Base-by-base conservation (phyloP, 495 filamentous ascomycete species). In the Tuber melanosporum region DNA sequence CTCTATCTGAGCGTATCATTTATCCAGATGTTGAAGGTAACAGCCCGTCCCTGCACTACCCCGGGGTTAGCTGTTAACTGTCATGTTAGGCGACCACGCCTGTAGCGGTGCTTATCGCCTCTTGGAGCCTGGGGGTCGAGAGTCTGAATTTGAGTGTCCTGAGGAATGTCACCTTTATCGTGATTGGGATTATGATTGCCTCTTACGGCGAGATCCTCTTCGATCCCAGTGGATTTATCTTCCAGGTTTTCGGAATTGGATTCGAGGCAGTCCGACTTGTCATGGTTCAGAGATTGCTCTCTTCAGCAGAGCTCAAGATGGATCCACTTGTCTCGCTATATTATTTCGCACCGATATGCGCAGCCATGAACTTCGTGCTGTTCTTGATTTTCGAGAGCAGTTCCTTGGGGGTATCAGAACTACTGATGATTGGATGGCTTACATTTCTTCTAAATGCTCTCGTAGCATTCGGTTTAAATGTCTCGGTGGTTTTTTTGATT, bases 11-110 rank as follows among this genome's bases (percentile, higher is more conserved):
- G 91, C 82, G 94, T 97, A 75, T 90, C 94, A 46, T 97, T 97
- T 85, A 98, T 98, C 84, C 94, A 97, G 87, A 98, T 98, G 94
- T 89, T 98, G 81, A 97, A 97, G 92, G 91, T 91, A 78, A 76
- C 86, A 19, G 19, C 8, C 8, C 36, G 12, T 20, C 43, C 26
- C 78, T 22, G 41, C 22, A 43, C 17, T 42, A 86, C 19, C 87
- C 87, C 66, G 39, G n/a, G 26, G 42, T 14, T 32, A 75, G 32
- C 39, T 20, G 71, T 39, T 78, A 76, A 81, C 73, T 2, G 6
- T n/a, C 57, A 32, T 36, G 72, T 49, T 73, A 94, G 92, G 94
- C 94, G 77, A 95, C 93, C 44, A 97, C 92, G 47, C 94, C 94
- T 44, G 93, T 97, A 72, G 92, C 92, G 43, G 93, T 97, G 76